Evolutionary conservation across 1,139 yeast species (phyloP).

Genomic region (Pichia sp.): DNA sequence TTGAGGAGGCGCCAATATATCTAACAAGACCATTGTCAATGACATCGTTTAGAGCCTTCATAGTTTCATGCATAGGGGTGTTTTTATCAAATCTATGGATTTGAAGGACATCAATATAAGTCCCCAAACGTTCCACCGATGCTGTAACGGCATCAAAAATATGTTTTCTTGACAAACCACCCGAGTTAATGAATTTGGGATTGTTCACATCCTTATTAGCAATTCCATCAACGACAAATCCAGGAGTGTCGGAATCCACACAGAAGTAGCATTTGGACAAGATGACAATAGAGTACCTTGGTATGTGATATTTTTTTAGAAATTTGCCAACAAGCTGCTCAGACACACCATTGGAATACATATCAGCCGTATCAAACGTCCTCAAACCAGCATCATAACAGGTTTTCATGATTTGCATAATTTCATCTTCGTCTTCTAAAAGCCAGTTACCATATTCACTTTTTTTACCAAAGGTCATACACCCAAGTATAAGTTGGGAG

Average conservation of each 20-base stretch:
- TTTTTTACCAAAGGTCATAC: conserved; percentile 45
- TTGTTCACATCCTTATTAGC: conserved; percentile 7
- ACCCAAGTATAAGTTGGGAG: conserved; percentile 44
- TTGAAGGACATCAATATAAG: conserved; percentile 40
- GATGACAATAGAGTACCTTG: conserved; percentile 39
- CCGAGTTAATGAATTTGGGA: conserved; percentile 26
- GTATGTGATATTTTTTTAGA: conserved; percentile 33
- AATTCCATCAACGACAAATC: conserved; percentile 10
- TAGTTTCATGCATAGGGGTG: conserved; percentile 39
- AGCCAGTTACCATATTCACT: conserved; percentile 38
- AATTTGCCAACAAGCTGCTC: conserved; percentile 37
- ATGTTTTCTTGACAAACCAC: conserved; percentile 46
- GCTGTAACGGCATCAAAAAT: conserved; percentile 40
- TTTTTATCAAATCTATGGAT: conserved; percentile 41
- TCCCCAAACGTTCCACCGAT: conserved; percentile 41
- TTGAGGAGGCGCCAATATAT: conserved; percentile 50
- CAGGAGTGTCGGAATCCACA: conserved; percentile 19
- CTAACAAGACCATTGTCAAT: conserved; percentile 39
- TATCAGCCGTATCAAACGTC: conserved; percentile 47
- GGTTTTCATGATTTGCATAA: conserved; percentile 35
- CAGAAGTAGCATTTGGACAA: conserved; percentile 32
- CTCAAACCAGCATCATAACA: conserved; percentile 45
- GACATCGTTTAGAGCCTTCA: conserved; percentile 44
- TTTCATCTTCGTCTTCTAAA: conserved; percentile 33
- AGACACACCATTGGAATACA: conserved; percentile 37